Conservation (phyloP, 2,329 filamentous ascomycete genomes). For the Pestalotiopsis sp. region DNA sequence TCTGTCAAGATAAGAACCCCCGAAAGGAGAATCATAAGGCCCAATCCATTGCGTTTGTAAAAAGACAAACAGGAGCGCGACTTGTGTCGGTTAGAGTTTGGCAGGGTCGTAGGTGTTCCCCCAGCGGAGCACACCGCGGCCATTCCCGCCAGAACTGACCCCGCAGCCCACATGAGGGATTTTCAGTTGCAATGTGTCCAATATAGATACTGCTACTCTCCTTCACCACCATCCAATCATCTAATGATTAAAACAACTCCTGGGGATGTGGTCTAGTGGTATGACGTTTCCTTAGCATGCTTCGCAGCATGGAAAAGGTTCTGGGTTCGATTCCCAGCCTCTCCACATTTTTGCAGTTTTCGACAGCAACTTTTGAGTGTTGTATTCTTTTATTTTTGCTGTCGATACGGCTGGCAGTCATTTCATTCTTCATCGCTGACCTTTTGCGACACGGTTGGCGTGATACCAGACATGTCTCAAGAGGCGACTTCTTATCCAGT, state of each 20-base stretch:
- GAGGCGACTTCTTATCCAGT: no score
- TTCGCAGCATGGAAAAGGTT: slow-evolving; percentile 14
- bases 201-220: background rate
- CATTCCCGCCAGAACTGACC: background rate
- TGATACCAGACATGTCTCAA: background rate
- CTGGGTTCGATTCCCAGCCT: slow-evolving; percentile 16
- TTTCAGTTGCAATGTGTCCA: background rate
- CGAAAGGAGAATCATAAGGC: no score
- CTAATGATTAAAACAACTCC: background rate
- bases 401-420: no score
- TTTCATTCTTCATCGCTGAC: no score
- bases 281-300: slow-evolving; percentile 16
- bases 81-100: background rate
- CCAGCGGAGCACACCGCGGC: background rate
- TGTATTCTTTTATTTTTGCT: background rate
- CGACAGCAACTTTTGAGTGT: no score
- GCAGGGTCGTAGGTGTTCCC: no score
- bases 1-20: no score
- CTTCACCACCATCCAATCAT: no score
- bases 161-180: background rate
- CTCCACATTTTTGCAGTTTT: slow-evolving; percentile 12
- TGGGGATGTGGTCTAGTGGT: slow-evolving; percentile 9
- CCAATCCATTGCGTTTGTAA: no score
- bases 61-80: background rate
- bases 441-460: background rate